A percentile compares a stretch with the other conserved stretches of the same genome.
phyloP scores from a whole-genome alignment of 345 rosid species.

The Gossypium thurberi region DNA sequence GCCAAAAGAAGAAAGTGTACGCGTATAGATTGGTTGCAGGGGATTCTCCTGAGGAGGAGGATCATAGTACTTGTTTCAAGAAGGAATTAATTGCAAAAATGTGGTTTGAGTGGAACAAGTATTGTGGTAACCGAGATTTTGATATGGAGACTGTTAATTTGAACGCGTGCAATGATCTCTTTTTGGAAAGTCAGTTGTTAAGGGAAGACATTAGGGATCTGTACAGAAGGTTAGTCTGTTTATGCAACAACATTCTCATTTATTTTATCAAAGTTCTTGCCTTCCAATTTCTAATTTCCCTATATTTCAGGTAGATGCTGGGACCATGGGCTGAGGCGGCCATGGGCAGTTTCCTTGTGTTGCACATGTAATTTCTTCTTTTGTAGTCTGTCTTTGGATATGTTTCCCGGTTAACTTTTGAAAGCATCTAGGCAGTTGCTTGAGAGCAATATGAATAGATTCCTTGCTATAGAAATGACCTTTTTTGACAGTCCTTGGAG shows the following conservation, averaged over 20 bases:
- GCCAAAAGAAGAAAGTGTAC: conserved; percentile 75
- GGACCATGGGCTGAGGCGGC: not conserved
- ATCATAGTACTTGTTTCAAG: conserved; percentile 51
- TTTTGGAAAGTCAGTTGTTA: conserved; percentile 52
- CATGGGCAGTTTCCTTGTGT: not conserved
- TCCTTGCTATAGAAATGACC: not conserved
- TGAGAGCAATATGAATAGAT: not conserved
- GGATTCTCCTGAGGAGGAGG: conserved; percentile 74
- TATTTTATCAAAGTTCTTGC: conserved; percentile 6
- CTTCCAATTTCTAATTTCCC: conserved; percentile 9
- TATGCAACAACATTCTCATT: not conserved
- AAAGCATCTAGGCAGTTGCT: not conserved
- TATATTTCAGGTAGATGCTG: conserved; percentile 25
- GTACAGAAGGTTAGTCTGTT: conserved; percentile 57
- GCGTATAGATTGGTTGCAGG: conserved; percentile 68
- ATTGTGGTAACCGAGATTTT: conserved; percentile 46
- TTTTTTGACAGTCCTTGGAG: not conserved
- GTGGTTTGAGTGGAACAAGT: conserved; percentile 95
- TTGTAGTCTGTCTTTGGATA: not conserved
- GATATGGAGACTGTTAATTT: conserved; percentile 42
- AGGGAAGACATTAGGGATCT: conserved; percentile 53
- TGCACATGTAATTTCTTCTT: not conserved
- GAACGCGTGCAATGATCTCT: conserved; percentile 50
- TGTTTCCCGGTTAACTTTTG: not conserved
- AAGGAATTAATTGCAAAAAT: conserved; percentile 77